Conservation (phyloP, 352 stramenopile genomes). For the Pythium biforme region DNA sequence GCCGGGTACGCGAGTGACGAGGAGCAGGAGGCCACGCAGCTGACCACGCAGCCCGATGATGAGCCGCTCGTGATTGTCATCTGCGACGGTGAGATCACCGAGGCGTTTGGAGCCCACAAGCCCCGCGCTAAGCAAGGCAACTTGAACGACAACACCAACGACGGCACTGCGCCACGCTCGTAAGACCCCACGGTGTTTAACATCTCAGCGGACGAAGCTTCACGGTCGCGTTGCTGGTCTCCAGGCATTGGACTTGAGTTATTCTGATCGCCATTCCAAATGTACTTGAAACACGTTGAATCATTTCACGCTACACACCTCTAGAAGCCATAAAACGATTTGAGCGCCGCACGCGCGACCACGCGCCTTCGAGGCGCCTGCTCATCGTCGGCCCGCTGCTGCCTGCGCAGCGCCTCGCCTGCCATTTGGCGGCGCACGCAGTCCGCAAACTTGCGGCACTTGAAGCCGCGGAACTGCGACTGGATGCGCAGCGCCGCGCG, state of each 20-base stretch:
- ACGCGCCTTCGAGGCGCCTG: constrained; percentile 23
- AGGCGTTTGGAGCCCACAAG: neutral
- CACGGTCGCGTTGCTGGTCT: too few species aligned
- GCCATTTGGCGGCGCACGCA: constrained; percentile 40
- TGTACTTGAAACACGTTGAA: too few species aligned
- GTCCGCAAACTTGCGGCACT: constrained; percentile 34
- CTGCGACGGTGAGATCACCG: neutral
- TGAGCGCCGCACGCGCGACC: constrained; percentile 32
- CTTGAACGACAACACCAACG: too few species aligned
- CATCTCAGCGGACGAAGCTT: too few species aligned
- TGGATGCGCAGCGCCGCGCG: constrained; percentile 45
- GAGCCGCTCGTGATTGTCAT: constrained; percentile 4
- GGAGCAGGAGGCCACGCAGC: neutral
- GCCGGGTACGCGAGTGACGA: neutral
- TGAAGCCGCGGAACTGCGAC: constrained; percentile 41
- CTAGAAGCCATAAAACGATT: constrained; percentile 50
- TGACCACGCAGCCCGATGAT: neutral
- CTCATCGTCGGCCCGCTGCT: constrained; percentile 22
- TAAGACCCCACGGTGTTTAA: too few species aligned
- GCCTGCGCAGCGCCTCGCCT: constrained; percentile 16
- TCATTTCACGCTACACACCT: too few species aligned
- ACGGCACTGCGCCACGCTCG: too few species aligned
- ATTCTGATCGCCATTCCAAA: too few species aligned
- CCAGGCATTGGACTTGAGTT: too few species aligned
- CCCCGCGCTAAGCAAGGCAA: too few species aligned